Evolutionary conservation across 495 filamentous ascomycete species (phyloP).

Genomic region (Chaetomidium leptoderma): DNA sequence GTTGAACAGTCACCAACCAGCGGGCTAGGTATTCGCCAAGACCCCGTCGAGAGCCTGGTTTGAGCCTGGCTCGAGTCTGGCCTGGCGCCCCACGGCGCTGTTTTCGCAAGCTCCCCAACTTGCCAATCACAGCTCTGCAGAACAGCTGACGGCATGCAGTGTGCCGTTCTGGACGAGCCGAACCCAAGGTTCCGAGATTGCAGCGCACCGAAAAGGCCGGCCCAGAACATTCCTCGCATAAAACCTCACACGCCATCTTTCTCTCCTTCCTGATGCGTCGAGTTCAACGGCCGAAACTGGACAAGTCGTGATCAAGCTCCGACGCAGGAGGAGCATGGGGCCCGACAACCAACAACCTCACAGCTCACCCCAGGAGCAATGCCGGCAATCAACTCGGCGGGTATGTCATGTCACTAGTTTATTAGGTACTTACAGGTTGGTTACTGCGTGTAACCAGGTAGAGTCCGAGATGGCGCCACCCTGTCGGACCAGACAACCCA

Average conservation of each 20-base stretch:
- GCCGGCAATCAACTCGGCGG: too few relatives aligned
- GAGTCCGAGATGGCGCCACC: not conserved
- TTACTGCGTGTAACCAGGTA: not conserved
- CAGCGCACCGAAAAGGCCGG: constrained; percentile 6
- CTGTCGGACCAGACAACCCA: not conserved
- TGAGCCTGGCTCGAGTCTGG: not conserved
- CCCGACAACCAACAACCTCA: not conserved
- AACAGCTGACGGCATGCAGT: not conserved
- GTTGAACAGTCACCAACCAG: too few relatives aligned
- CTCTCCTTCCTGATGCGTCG: constrained; percentile 5
- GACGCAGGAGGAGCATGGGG: too few relatives aligned
- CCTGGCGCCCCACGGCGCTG: too few relatives aligned
- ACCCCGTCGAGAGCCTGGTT: too few relatives aligned
- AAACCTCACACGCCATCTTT: not conserved
- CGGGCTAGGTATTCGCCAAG: too few relatives aligned
- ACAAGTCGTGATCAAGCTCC: too few relatives aligned
- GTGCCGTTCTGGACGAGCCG: constrained; percentile 5
- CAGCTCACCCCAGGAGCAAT: too few relatives aligned
- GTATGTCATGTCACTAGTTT: too few relatives aligned
- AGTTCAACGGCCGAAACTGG: not conserved
- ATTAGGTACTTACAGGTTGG: not conserved
- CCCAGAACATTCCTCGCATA: constrained; percentile 5
- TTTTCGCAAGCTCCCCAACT: not conserved
- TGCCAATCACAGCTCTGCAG: constrained; percentile 1
- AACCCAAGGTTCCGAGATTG: constrained; percentile 8